Base-by-base conservation (phyloP, 306 rosid genomes). In the Vigna nakashimae region DNA sequence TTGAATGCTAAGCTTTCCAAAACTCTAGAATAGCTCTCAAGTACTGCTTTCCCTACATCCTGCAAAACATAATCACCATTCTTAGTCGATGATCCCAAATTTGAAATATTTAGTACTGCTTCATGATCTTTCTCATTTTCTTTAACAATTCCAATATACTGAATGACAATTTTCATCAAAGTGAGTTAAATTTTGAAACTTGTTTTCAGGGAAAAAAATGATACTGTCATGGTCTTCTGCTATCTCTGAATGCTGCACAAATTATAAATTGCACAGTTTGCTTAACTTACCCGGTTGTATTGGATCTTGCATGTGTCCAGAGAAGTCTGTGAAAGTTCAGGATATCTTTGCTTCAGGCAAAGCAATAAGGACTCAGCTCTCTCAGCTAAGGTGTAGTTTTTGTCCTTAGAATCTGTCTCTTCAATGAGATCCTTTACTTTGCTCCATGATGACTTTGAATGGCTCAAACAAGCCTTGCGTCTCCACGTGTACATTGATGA, bases 401-500 rank as follows among this genome's bases (percentile, higher is more conserved):
- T 96, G 88, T 96, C 99, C 24, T 73, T 76, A 53, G 51, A 24
- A 9, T 88, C 94, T 0, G 88, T 68, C 15, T 96, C 98, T 2
- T 88, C 82, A 91, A 92, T 86, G 48, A 91, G 91, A 18, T 91
- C 97, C 83, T 92, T 96, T 3, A 96, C 98, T 88, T 90, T 72
- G 52, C 83, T 87, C 99, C 99, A 96, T 6, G 99, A 96, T 7
- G 98, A 77, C 77, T 85, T 88, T 11, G 99, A 90, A 84, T 91
- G 86, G 86, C 83, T 87, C 43, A 92, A 22, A 69, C 99, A 96
- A 18, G 99, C 90, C 74, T 96, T 96, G 20, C 96, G 90, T 57
- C 99, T 82, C 98, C 98, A 92, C 11, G 97, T 83, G 82, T 96
- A 92, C 98, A 96, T 92, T 4, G 99, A 92, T 17, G 99, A 89